Evolutionary conservation across 768 basidiomycete genomes (phyloP).

Genomic region (Amanita rimosa): DNA sequence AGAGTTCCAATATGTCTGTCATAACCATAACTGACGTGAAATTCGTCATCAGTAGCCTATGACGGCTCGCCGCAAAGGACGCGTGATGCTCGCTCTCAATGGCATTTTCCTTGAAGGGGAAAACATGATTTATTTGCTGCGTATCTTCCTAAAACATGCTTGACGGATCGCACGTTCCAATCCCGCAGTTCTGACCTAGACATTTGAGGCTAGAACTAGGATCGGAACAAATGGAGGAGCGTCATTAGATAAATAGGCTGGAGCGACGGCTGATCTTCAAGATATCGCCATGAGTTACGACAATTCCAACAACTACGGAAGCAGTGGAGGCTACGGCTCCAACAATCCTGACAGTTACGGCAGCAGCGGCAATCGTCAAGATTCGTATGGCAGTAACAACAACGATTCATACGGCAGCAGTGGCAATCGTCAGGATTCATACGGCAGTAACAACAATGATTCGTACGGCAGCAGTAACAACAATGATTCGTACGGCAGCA

Average conservation of each 20-base stretch:
- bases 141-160: not conserved
- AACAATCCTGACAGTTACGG: not conserved
- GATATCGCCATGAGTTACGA: not conserved
- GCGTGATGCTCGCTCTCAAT: not conserved
- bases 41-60: too few relatives aligned
- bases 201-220: too few relatives aligned
- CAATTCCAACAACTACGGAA: not conserved
- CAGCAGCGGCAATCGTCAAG: not conserved
- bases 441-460: not conserved
- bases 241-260: slow-evolving; percentile 3
- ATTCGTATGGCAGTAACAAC: not conserved
- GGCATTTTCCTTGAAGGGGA: not conserved
- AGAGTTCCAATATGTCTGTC: not conserved
- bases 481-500: not conserved
- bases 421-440: not conserved
- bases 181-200: not conserved
- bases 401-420: not conserved
- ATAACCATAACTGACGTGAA: not conserved
- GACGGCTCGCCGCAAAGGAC: not conserved
- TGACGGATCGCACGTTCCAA: not conserved
- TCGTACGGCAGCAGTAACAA: not conserved
- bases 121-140: not conserved
- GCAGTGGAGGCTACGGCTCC: not conserved
- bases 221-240: not conserved
- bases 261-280: not conserved